Evolutionary conservation across 805 yeast genomes (phyloP).

Genomic region (Diddensiella santjacobensis): DNA sequence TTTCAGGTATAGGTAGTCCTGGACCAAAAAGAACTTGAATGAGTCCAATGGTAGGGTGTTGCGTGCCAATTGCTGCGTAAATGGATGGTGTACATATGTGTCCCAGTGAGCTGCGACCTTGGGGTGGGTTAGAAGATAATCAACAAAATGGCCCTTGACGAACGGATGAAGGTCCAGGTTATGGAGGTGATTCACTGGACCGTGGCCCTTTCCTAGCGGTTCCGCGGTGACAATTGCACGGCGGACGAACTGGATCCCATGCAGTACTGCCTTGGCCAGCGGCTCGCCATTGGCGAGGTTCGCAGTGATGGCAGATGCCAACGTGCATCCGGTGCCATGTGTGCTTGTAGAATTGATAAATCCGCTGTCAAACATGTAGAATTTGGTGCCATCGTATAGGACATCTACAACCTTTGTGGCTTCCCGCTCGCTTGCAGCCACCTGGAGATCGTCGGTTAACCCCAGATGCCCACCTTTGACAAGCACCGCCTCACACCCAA

Average conservation of each 20-base stretch:
- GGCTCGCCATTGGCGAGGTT: constrained; percentile 56
- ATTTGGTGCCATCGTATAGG: constrained; percentile 36
- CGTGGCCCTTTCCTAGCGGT: constrained; percentile 51
- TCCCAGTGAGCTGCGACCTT: constrained; percentile 54
- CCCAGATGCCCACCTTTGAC: constrained; percentile 80
- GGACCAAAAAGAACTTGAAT: constrained; percentile 53
- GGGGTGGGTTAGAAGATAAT: constrained; percentile 55
- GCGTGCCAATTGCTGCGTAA: constrained; percentile 51
- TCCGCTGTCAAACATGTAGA: constrained; percentile 48
- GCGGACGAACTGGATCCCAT: constrained; percentile 63
- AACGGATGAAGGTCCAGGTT: constrained; percentile 33
- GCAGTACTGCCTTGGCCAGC: constrained; percentile 48
- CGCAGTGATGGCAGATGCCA: constrained; percentile 76
- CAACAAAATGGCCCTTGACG: constrained; percentile 40
- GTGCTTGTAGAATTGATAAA: constrained; percentile 49
- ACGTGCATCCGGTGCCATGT: constrained; percentile 91
- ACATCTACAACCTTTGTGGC: constrained; percentile 26
- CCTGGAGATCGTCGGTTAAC: constrained; percentile 18
- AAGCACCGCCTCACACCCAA: constrained; percentile 50
- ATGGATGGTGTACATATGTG: constrained; percentile 56
- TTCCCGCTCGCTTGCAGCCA: constrained; percentile 1
- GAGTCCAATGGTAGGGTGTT: constrained; percentile 46
- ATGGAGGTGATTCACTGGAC: constrained; percentile 71
- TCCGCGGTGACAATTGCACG: constrained; percentile 52
- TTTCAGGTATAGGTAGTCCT: constrained; percentile 68